These are phyloP conservation scores for Argentina anserina DNA, from an alignment of 306 rosid genomes.

Conservation along the genomic window DNA sequence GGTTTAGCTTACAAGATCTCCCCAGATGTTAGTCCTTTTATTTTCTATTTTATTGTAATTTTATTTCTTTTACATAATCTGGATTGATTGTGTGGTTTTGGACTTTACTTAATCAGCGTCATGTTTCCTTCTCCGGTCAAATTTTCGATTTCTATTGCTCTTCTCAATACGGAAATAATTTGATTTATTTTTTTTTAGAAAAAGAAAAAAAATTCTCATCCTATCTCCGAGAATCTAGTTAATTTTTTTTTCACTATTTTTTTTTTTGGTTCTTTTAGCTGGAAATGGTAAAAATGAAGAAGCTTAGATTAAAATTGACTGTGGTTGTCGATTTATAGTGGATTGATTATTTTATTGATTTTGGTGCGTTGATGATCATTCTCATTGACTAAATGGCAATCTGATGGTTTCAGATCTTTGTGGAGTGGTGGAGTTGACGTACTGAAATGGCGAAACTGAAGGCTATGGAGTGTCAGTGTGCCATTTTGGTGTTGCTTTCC, in stretches of 20 bases:
- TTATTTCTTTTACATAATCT: too few species aligned
- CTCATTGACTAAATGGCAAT: constrained; percentile 19
- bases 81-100: not conserved
- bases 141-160: not conserved
- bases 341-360: too few species aligned
- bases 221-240: not conserved
- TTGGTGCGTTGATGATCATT: not conserved
- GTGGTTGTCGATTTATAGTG: constrained; percentile 10
- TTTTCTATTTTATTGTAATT: not conserved
- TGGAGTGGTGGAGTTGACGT: constrained; percentile 33
- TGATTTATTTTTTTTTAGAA: not conserved
- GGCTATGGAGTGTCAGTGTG: constrained; percentile 32
- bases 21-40: not conserved
- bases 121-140: not conserved
- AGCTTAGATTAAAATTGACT: not conserved
- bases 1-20: constrained; percentile 10
- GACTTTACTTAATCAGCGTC: not conserved
- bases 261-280: not conserved
- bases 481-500: constrained; percentile 31
- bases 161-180: not conserved
- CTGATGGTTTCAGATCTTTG: constrained; percentile 52
- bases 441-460: constrained; percentile 40
- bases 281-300: not conserved
- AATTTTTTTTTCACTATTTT: not conserved
- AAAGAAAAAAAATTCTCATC: too few species aligned